These are phyloP conservation scores for Ampelomyces quisqualis DNA, from an alignment of 2,329 filamentous ascomycete genomes.

Conservation along the genomic window DNA sequence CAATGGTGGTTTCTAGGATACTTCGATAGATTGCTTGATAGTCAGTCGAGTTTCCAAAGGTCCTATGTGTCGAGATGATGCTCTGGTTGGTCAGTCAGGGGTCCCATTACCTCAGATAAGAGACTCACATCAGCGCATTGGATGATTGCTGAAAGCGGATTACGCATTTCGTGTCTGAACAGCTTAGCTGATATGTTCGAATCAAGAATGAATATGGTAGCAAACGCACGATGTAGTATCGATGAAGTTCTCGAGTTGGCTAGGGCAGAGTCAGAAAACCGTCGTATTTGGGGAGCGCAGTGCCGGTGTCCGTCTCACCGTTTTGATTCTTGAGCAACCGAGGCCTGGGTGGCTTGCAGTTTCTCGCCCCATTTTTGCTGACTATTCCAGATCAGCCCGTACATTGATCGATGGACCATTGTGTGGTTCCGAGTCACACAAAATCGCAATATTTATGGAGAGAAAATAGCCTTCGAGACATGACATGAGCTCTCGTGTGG, in stretches of 20 bases:
- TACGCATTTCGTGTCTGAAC: slow-evolving; percentile 45
- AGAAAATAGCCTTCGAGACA: too few relatives aligned
- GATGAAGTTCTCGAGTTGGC: slow-evolving; percentile 33
- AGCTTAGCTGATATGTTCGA: neutral
- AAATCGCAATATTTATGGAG: too few relatives aligned
- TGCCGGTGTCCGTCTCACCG: too few relatives aligned
- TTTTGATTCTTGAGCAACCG: slow-evolving; percentile 22
- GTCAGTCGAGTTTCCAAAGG: slow-evolving; percentile 6
- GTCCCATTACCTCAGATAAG: neutral
- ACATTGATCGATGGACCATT: neutral
- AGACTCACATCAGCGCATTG: slow-evolving; percentile 45
- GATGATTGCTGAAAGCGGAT: slow-evolving; percentile 47
- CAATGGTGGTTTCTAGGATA: slow-evolving; percentile 24
- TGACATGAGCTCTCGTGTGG: neutral
- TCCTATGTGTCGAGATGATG: slow-evolving; percentile 16
- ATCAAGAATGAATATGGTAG: neutral
- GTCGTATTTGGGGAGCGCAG: too few relatives aligned
- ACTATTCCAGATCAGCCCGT: slow-evolving; percentile 1
- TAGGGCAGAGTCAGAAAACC: neutral
- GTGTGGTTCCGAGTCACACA: too few relatives aligned
- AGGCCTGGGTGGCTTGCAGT: slow-evolving; percentile 30
- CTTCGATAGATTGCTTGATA: slow-evolving; percentile 14
- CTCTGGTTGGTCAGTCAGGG: slow-evolving; percentile 8
- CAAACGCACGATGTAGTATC: slow-evolving; percentile 29
- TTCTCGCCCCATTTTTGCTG: slow-evolving; percentile 42